Evolutionary conservation across 331 rosid species (phyloP).

Genomic region (Malus hybrid): DNA sequence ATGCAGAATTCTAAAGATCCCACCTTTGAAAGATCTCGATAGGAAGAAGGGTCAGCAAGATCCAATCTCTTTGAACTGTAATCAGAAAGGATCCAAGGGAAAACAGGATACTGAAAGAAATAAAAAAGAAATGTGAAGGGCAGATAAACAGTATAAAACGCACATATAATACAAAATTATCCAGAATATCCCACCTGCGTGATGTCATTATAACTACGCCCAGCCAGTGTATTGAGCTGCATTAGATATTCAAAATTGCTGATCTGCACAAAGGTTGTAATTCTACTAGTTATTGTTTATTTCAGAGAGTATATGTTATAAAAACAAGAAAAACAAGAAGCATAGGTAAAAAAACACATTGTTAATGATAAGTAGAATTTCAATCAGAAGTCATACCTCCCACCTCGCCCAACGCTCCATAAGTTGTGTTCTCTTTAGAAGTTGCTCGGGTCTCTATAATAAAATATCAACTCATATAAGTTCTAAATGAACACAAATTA

Average conservation of each 20-base stretch:
- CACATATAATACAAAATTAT: constrained; percentile 12
- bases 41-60: constrained; percentile 80
- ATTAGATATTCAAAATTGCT: constrained; percentile 98
- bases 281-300: constrained; percentile 12
- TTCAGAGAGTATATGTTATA: neutral
- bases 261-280: constrained; percentile 57
- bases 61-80: constrained; percentile 80
- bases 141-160: constrained; percentile 9
- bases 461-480: constrained; percentile 19
- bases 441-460: constrained; percentile 89
- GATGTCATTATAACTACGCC: constrained; percentile 97
- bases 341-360: neutral
- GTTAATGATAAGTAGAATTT: constrained; percentile 6
- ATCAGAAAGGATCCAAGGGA: constrained; percentile 98
- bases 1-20: constrained; percentile 18
- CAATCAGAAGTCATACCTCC: constrained; percentile 64
- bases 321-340: neutral
- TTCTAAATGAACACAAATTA: constrained; percentile 1
- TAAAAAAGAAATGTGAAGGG: constrained; percentile 18
- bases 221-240: constrained; percentile 99
- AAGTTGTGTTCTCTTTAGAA: constrained; percentile 87
- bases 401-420: constrained; percentile 99
- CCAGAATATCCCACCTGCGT: constrained; percentile 67
- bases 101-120: constrained; percentile 87
- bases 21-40: constrained; percentile 95